Evolutionary conservation across 2,329 filamentous ascomycete genomes (phyloP).

Genomic region (Alternaria brassicae): DNA sequence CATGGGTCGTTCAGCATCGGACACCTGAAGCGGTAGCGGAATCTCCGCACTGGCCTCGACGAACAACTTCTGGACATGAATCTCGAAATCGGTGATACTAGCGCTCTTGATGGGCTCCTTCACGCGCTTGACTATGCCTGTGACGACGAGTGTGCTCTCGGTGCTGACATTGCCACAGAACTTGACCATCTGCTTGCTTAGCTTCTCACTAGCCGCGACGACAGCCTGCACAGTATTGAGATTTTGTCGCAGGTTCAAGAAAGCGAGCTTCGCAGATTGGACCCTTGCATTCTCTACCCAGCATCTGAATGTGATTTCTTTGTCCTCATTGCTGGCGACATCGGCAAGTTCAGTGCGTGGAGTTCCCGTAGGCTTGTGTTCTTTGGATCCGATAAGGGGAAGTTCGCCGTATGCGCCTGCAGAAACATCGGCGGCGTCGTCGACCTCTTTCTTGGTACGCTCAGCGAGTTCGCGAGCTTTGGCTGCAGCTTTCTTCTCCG

Average conservation of each 20-base stretch:
- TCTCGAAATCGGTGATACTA: slow-evolving; percentile 78
- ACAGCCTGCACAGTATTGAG: slow-evolving; percentile 85
- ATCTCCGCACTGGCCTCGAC: slow-evolving; percentile 71
- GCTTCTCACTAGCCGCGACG: slow-evolving; percentile 66
- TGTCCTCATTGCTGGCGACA: slow-evolving; percentile 45
- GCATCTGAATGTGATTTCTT: slow-evolving; percentile 73
- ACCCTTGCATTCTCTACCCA: slow-evolving; percentile 87
- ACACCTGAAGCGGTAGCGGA: slow-evolving; percentile 66
- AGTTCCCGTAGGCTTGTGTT: slow-evolving; percentile 60
- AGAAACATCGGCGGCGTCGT: slow-evolving; percentile 69
- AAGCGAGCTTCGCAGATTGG: slow-evolving; percentile 90
- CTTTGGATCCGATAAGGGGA: slow-evolving; percentile 63
- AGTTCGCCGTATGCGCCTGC: slow-evolving; percentile 82
- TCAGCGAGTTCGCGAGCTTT: slow-evolving; percentile 60
- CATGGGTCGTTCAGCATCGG: slow-evolving; percentile 60
- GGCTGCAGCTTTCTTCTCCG: slow-evolving; percentile 51
- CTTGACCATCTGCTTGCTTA: slow-evolving; percentile 92
- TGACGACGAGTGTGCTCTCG: slow-evolving; percentile 83
- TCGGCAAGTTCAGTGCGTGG: slow-evolving; percentile 65
- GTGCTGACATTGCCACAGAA: slow-evolving; percentile 77
- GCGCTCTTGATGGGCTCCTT: slow-evolving; percentile 89
- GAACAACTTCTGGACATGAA: slow-evolving; percentile 88
- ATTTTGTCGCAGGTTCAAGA: slow-evolving; percentile 81
- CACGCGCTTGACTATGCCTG: slow-evolving; percentile 81
- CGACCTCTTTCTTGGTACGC: slow-evolving; percentile 63